phyloP scores from a whole-genome alignment of 2,329 filamentous ascomycete species.

The Fonsecaea erecta region DNA sequence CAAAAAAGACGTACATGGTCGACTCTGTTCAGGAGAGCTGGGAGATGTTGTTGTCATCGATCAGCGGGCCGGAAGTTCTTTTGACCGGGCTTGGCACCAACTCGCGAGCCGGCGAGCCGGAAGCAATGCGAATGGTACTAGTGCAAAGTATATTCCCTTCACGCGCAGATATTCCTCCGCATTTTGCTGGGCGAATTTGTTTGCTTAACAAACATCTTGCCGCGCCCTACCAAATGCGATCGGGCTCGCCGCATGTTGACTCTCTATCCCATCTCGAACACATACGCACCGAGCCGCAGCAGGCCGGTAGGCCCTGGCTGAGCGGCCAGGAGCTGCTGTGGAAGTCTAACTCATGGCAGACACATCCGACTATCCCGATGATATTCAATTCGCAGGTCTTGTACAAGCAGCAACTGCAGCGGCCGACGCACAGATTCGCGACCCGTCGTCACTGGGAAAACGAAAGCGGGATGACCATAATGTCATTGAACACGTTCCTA shows the following conservation, averaged over 20 bases:
- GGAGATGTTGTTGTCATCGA: slow-evolving; percentile 8
- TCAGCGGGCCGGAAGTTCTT: neutral
- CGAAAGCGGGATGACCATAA: slow-evolving; percentile 49
- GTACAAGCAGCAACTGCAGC: slow-evolving; percentile 54
- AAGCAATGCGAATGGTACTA: neutral
- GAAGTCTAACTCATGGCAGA: slow-evolving; percentile 24
- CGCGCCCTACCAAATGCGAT: neutral
- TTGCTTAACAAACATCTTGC: slow-evolving; percentile 28
- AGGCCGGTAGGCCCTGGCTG: slow-evolving; percentile 11
- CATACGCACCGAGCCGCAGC: slow-evolving; percentile 2
- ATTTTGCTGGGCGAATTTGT: slow-evolving; percentile 29
- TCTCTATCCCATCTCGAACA: neutral
- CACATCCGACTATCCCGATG: slow-evolving; percentile 35
- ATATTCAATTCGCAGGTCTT: slow-evolving; percentile 52
- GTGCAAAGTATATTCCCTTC: neutral
- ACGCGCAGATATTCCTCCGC: neutral
- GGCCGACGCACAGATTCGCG: slow-evolving; percentile 42
- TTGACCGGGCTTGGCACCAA: slow-evolving; percentile 1
- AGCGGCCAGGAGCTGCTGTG: slow-evolving; percentile 15
- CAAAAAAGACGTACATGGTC: neutral
- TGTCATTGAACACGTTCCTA: slow-evolving; percentile 42
- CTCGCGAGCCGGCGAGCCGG: neutral
- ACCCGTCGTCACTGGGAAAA: slow-evolving; percentile 41
- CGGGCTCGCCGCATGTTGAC: neutral
- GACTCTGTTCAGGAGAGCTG: neutral